Conservation (phyloP, 2,329 filamentous ascomycete genomes). For the Hypoxylon sp. region DNA sequence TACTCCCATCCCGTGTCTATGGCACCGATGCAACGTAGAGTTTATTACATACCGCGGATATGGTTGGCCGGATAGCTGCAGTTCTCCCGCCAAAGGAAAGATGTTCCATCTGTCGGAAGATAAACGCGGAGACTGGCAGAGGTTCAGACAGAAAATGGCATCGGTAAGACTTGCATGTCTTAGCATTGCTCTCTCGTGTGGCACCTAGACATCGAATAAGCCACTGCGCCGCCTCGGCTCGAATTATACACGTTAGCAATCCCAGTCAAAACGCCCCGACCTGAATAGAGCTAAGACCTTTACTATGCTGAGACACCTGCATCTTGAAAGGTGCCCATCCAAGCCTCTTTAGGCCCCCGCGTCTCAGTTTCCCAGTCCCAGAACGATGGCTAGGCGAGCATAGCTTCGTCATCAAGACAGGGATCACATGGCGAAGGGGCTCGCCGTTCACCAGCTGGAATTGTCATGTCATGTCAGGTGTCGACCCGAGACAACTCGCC, state of each 20-base stretch:
- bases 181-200: conserved; percentile 21
- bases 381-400: conserved; percentile 14
- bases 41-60: conserved; percentile 38
- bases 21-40: conserved; percentile 21
- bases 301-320: conserved; percentile 11
- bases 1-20: conserved; percentile 32
- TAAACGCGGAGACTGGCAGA: conserved; percentile 39
- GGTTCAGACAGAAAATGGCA: conserved; percentile 16
- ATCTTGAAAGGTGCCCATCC: conserved; percentile 7
- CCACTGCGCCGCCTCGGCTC: conserved; percentile 36
- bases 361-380: conserved; percentile 3
- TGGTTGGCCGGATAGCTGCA: conserved; percentile 41
- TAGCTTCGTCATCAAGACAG: conserved; percentile 25
- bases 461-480: conserved; percentile 45
- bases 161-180: conserved; percentile 47
- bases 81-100: conserved; percentile 22
- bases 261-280: conserved; percentile 25
- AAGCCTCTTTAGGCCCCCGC: conserved; percentile 2
- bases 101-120: conserved; percentile 41
- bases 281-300: conserved; percentile 20
- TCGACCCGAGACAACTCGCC: conserved; percentile 53
- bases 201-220: conserved; percentile 30
- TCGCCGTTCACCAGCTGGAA: conserved; percentile 16
- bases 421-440: conserved; percentile 22
- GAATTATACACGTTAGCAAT: conserved; percentile 24